Evolutionary conservation across 225 moss, liverwort and hornwort species (phyloP), one percentile per base, ranked within the genome.

Genomic region (Lunularia cruciata): DNA sequence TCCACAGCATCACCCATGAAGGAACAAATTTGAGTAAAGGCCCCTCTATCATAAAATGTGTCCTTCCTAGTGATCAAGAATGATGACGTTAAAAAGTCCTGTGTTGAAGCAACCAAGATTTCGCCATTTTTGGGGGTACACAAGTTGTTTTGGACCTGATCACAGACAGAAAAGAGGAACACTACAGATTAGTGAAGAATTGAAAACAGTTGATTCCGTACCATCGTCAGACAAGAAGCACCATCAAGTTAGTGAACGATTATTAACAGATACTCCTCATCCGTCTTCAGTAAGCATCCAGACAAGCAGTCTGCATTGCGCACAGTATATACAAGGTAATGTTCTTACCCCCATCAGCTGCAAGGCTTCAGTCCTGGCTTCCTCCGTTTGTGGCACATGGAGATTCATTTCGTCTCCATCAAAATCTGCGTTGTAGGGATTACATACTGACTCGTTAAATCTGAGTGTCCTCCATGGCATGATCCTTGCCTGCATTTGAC

Each of bases 381-480:
- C 96, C 84, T 98, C 96, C 57, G 92, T 98, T 81, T 98, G 96
- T 69, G 96, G 96, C 76, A 98, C 96, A 63, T 98, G 96, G 71
- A 98, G 76, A 71, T 98, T 98, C 96, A 98, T 98, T 78, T 98
- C 96, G 79, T 98, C 96, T 70, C 96, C 96, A 73, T 98, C 96
- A 72, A 98, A 98, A 78, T 98, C 96, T 57, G 96, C 96, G 86
- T 98, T 98, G 60, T 98, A 98, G 52, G 96, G 96, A 76, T 98
- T 92, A 75, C 96, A 98, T 36, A 98, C 92, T 40, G 92, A 92
- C 76, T 98, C 96, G 47, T 98, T 98, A 57, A 98, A 98, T 58
- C 96, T 73, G 22, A 98, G 85, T 18, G 96, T 98, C 66, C 96
- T 87, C 96, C 96, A 98, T 18, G 96, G 92, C 92, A 98, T 92